Base-by-base conservation (phyloP, 2,329 filamentous ascomycete species). In the Colletotrichum shisoi region DNA sequence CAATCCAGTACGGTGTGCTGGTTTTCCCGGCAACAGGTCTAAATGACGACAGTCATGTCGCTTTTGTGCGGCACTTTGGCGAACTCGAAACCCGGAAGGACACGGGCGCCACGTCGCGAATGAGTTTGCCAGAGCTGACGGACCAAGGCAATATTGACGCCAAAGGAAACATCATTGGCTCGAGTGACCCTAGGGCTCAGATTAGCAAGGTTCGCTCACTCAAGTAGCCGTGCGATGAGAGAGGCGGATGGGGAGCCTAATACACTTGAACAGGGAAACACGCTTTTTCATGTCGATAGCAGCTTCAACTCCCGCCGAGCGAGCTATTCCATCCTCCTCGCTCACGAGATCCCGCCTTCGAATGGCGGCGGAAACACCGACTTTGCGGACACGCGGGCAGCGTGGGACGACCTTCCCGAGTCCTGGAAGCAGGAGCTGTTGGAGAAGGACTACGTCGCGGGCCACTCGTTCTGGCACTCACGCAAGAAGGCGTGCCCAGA, bases 271-370 rank as follows among this genome's bases (percentile, higher is more conserved):
- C 61, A 73, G 72, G 83, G 81, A 40, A 86, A 87, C 71, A 74
- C 73, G 1, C 76, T 85, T 13, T 87, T 84, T 74, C 85, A 87
- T 67, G 81, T 81, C 13, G 85, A 87, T 73, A 84, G 80, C 19
- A 82, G 80, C 24, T 87, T 84, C 76, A 86, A 87, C 70, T 82
- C 84, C 8, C 82, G 81, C 3, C 79, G 85, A 27, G 82, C 84
- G 0, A 80, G 79, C 2, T 84, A 81, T 74, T 85, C 82, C 8
- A 76, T 87, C 12, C 78, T 87, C 0, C 78, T 80, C 4, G 84
- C 84, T 3, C 79, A 81, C 34, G 74, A 78, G 63, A 77, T 87
- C 8, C 84, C 85, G 0, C 84, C 84, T 0, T 52, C 73, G 0
- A 78, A 77, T 1, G 78, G 75, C 0, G 84, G 84, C 21, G 85